Evolutionary conservation across 106 monocot genomes (phyloP).

Genomic region (Vanilla planifolia): DNA sequence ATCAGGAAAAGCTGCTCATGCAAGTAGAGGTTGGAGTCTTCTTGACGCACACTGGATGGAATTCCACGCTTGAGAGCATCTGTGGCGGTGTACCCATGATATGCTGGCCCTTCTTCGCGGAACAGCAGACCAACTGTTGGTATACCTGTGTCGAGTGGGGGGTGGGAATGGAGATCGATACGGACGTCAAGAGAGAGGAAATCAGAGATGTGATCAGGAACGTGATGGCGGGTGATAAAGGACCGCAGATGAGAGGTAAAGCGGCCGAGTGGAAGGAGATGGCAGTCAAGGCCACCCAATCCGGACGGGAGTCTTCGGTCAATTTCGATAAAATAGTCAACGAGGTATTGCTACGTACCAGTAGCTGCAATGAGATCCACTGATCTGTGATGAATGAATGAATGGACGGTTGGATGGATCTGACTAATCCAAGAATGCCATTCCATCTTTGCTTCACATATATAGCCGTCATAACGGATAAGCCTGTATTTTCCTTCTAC

Average conservation of each 20-base stretch:
- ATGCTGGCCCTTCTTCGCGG: neutral
- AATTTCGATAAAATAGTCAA: constrained; percentile 27
- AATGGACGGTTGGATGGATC: too few species aligned
- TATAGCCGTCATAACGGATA: too few species aligned
- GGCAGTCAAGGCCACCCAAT: neutral
- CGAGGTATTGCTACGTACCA: constrained; percentile 20
- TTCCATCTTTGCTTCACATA: too few species aligned
- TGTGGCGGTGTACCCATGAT: constrained; percentile 6
- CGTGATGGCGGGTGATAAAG: constrained; percentile 10
- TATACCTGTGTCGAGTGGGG: constrained; percentile 11
- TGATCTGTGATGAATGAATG: too few species aligned
- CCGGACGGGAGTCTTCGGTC: neutral
- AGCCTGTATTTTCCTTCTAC: too few species aligned
- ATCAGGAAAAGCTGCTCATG: constrained; percentile 4
- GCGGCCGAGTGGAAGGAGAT: constrained; percentile 10
- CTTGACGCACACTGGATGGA: constrained; percentile 45
- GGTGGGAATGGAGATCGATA: constrained; percentile 16
- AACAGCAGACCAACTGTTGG: neutral
- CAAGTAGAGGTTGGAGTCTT: neutral
- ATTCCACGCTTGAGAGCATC: neutral
- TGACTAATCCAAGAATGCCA: too few species aligned
- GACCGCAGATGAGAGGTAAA: constrained; percentile 9
- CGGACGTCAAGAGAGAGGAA: constrained; percentile 11
- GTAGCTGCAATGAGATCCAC: too few species aligned
- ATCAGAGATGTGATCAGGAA: constrained; percentile 8